phyloP scores from a whole-genome alignment of 805 yeast species.

The Jamesozyma rosinii region DNA sequence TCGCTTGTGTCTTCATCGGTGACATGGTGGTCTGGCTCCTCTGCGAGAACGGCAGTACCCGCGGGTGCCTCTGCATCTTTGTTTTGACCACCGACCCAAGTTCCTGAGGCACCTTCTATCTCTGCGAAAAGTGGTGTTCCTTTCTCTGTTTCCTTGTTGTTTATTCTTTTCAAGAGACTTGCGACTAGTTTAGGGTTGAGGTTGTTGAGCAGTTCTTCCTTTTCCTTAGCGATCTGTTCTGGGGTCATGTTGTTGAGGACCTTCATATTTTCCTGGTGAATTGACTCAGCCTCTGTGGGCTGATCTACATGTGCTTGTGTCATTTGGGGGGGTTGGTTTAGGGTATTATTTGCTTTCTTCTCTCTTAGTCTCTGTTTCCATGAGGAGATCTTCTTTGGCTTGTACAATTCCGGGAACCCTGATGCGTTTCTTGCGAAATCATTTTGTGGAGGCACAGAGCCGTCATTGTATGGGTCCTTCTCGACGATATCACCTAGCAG shows the following conservation, averaged over 20 bases:
- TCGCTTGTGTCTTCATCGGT: slow-evolving; percentile 35
- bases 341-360: slow-evolving; percentile 18
- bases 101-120: slow-evolving; percentile 30
- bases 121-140: slow-evolving; percentile 31
- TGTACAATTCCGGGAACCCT: slow-evolving; percentile 30
- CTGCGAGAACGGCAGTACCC: slow-evolving; percentile 16
- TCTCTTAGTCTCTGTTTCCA: slow-evolving; percentile 40
- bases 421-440: not conserved
- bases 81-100: slow-evolving; percentile 30
- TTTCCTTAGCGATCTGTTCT: slow-evolving; percentile 55
- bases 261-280: slow-evolving; percentile 67
- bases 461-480: slow-evolving; percentile 34
- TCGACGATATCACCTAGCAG: slow-evolving; percentile 67
- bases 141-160: slow-evolving; percentile 32
- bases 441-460: not conserved
- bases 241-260: slow-evolving; percentile 51
- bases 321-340: not conserved
- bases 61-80: slow-evolving; percentile 18
- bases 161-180: slow-evolving; percentile 48
- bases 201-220: slow-evolving; percentile 53
- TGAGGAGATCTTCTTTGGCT: slow-evolving; percentile 36
- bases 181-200: slow-evolving; percentile 63
- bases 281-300: slow-evolving; percentile 51
- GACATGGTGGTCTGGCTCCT: slow-evolving; percentile 3
- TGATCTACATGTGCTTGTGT: slow-evolving; percentile 11